Percentiles rank a stretch among this genome's conserved stretches.
These are phyloP conservation scores for Xylaria venustula DNA, from an alignment of 495 filamentous ascomycete species.

Conservation along the genomic window DNA sequence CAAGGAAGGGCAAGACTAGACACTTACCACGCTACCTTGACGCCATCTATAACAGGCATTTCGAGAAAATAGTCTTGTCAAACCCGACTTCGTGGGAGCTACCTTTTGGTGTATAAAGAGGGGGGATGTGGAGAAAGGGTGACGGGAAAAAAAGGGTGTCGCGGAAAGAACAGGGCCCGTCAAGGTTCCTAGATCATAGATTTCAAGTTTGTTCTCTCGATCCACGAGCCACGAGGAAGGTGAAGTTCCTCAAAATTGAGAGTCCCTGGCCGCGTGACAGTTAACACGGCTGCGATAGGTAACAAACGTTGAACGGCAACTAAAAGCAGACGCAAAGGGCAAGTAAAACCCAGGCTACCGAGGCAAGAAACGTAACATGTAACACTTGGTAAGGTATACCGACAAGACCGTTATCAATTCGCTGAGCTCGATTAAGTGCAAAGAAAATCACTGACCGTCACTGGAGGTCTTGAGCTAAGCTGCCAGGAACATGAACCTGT, in stretches of 20 bases:
- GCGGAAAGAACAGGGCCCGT: neutral
- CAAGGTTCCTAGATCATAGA: conserved; percentile 1
- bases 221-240: neutral
- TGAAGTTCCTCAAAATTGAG: neutral
- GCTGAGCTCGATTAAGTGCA: neutral
- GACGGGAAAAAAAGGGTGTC: neutral
- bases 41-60: conserved; percentile 57
- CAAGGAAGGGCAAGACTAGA: neutral
- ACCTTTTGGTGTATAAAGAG: conserved; percentile 4
- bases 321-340: neutral
- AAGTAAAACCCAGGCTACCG: neutral
- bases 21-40: conserved; percentile 60
- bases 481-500: neutral
- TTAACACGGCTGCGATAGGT: neutral
- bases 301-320: neutral
- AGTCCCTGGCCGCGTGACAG: neutral
- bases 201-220: neutral
- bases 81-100: neutral
- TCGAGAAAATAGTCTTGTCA: conserved; percentile 15
- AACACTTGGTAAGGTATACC: neutral
- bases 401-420: neutral
- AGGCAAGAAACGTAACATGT: neutral
- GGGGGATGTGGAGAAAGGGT: neutral
- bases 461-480: neutral
- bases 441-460: neutral